Evolutionary conservation across 768 basidiomycete species (phyloP).

Genomic region (Serendipita sp.): DNA sequence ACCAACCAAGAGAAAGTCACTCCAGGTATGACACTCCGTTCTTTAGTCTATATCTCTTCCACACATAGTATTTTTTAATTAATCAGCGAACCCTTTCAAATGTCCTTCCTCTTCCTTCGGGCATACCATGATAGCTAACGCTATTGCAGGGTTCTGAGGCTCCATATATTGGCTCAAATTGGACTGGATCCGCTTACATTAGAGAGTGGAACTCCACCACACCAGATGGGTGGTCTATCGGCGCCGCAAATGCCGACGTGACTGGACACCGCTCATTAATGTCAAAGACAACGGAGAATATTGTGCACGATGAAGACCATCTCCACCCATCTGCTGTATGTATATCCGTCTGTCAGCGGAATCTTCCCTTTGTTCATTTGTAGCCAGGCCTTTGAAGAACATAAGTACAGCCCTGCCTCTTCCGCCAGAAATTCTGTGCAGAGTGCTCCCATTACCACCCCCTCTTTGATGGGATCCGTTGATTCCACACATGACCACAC

Average conservation of each 20-base stretch:
- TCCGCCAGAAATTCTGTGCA: constrained; percentile 1
- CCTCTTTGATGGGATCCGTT: not conserved
- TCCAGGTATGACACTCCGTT: not conserved
- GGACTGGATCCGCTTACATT: not conserved
- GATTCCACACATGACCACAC: not conserved
- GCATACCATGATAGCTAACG: too few relatives aligned
- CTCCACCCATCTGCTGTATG: not conserved
- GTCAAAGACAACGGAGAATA: not conserved
- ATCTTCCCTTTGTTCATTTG: not conserved
- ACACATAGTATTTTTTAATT: too few relatives aligned
- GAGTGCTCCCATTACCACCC: not conserved
- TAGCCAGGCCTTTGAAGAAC: not conserved
- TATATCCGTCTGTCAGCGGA: not conserved
- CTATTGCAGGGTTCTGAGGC: not conserved
- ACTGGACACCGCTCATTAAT: not conserved
- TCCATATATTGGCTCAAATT: not conserved
- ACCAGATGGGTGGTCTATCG: not conserved
- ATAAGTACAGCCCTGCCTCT: constrained; percentile 1
- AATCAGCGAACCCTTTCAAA: too few relatives aligned
- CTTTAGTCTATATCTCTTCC: not conserved
- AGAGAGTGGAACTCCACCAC: not conserved
- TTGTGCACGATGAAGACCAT: not conserved
- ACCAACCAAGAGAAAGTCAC: not conserved
- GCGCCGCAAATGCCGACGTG: not conserved
- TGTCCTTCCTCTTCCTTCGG: too few relatives aligned